phyloP scores from a whole-genome alignment of 441 rosid species.

The Capsella rubella region DNA sequence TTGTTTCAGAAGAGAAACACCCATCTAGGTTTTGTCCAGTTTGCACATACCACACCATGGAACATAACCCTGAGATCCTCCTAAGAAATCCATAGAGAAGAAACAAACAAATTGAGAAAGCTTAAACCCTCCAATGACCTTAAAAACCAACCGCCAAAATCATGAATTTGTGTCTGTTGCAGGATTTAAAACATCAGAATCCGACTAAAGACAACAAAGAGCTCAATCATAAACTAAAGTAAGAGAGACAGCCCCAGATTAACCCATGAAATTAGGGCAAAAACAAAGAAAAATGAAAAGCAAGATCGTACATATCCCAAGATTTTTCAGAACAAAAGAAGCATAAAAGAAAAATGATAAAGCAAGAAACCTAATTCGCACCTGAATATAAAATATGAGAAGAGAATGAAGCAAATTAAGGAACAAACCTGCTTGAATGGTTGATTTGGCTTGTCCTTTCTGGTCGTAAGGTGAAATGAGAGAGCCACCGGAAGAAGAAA shows the following conservation, averaged over 20 bases:
- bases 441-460: conserved; percentile 4
- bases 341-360: neutral
- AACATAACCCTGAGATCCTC: conserved; percentile 25
- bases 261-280: conserved; percentile 11
- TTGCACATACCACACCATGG: conserved; percentile 35
- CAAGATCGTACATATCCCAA: conserved; percentile 16
- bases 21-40: conserved; percentile 63
- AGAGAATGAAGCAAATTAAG: neutral
- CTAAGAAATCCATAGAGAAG: conserved; percentile 28
- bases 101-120: conserved; percentile 14
- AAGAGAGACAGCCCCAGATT: neutral
- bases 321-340: neutral
- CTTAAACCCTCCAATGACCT: conserved; percentile 33
- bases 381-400: neutral
- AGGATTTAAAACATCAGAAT: neutral
- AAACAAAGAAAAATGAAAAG: neutral
- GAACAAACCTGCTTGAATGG: conserved; percentile 33
- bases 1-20: conserved; percentile 61
- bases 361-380: neutral
- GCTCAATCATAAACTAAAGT: neutral
- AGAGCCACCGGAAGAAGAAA: conserved; percentile 25
- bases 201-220: neutral
- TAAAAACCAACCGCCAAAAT: neutral
- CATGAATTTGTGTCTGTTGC: neutral
- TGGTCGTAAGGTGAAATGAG: conserved; percentile 15